These are phyloP conservation scores for Primulina huaijiensis DNA, from an alignment of 257 asterid species.

Conservation along the genomic window DNA sequence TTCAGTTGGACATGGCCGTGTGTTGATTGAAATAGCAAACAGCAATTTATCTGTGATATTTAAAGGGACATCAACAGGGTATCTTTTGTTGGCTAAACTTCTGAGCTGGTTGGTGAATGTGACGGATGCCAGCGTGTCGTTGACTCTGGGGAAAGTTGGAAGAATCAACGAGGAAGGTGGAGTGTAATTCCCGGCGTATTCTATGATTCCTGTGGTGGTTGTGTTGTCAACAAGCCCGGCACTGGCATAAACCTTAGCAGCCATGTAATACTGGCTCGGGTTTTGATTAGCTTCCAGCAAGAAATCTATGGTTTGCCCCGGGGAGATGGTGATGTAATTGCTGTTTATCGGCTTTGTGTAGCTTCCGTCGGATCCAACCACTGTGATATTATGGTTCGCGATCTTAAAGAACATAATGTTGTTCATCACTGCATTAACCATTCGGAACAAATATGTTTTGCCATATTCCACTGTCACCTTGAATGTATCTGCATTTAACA, in stretches of 20 bases:
- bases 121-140: constrained; percentile 35
- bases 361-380: constrained; percentile 55
- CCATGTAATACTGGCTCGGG: constrained; percentile 57
- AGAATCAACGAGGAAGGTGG: constrained; percentile 29
- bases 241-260: constrained; percentile 39
- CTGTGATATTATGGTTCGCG: constrained; percentile 34
- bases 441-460: constrained; percentile 7
- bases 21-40: constrained; percentile 25
- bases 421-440: constrained; percentile 14
- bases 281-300: constrained; percentile 46
- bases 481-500: constrained; percentile 15
- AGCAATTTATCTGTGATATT: constrained; percentile 10
- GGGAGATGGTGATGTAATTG: constrained; percentile 48
- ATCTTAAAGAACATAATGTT: constrained; percentile 11
- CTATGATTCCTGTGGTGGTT: constrained; percentile 53
- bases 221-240: constrained; percentile 33
- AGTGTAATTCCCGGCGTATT: constrained; percentile 36
- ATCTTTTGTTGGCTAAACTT: constrained; percentile 30
- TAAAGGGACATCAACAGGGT: constrained; percentile 25
- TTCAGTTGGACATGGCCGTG: constrained; percentile 4
- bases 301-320: constrained; percentile 59
- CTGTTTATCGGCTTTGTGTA: constrained; percentile 46
- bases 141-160: constrained; percentile 39
- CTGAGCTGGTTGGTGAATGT: constrained; percentile 44
- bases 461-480: constrained; percentile 10